Evolutionary conservation across 306 rosid genomes (phyloP).

Genomic region (Carpinus viminea): DNA sequence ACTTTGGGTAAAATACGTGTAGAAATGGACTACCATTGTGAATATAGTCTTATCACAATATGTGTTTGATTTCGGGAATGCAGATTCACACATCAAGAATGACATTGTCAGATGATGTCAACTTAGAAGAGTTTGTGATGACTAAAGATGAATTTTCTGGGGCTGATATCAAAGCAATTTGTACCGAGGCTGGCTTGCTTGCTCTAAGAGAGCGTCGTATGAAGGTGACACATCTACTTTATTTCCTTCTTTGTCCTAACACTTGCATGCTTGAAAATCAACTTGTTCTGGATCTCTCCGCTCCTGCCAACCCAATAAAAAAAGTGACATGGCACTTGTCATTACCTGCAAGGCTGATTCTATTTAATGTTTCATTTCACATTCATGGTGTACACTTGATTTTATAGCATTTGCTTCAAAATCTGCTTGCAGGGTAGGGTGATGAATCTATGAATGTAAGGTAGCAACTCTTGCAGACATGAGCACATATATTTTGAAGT

Average conservation of each 20-base stretch:
- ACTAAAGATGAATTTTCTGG: constrained; percentile 69
- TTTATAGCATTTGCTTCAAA: not conserved
- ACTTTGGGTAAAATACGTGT: not conserved
- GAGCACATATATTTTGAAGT: not conserved
- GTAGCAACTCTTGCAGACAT: not conserved
- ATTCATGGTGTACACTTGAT: not conserved
- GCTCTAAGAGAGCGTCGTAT: constrained; percentile 62
- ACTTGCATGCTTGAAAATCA: not conserved
- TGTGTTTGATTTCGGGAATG: not conserved
- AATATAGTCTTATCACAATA: not conserved
- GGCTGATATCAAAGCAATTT: constrained; percentile 66
- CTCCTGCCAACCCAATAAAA: not conserved
- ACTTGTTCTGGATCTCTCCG: not conserved
- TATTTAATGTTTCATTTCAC: not conserved
- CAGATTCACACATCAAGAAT: constrained; percentile 61
- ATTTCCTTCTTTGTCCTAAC: not conserved
- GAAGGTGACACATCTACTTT: constrained; percentile 39
- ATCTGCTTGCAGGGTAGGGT: not conserved
- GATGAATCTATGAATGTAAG: not conserved
- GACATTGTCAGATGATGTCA: constrained; percentile 66
- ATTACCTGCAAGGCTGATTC: not conserved
- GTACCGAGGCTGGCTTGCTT: constrained; percentile 64
- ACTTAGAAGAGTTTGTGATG: constrained; percentile 66
- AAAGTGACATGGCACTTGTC: not conserved
- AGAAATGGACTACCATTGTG: not conserved